phyloP scores from a whole-genome alignment of 2,329 filamentous ascomycete species.

The Microcyclosporella mali region DNA sequence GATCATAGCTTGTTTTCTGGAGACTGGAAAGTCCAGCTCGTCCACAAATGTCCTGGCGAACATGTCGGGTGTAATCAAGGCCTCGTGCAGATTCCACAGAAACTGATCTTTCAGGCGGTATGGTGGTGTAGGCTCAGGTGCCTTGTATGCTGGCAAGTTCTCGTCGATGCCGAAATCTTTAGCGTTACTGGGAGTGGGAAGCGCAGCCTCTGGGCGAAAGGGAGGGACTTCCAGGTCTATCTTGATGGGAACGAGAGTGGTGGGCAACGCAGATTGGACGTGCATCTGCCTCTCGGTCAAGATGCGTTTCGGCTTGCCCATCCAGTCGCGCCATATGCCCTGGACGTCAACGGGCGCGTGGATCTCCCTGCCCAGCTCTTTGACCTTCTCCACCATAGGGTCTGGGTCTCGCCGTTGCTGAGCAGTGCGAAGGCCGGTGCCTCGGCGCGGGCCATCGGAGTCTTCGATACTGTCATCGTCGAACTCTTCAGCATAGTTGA shows the following conservation, averaged over 20 bases:
- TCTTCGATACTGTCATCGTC: constrained; percentile 77
- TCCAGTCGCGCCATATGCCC: constrained; percentile 93
- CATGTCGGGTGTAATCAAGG: constrained; percentile 86
- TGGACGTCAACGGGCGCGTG: constrained; percentile 73
- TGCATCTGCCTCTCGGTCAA: constrained; percentile 55
- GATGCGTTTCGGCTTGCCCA: constrained; percentile 60
- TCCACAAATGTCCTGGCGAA: constrained; percentile 89
- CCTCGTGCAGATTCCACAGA: constrained; percentile 95
- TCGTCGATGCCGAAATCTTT: constrained; percentile 59
- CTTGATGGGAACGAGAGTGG: constrained; percentile 89
- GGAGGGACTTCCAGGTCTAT: constrained; percentile 89
- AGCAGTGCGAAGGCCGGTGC: constrained; percentile 76
- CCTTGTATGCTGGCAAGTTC: constrained; percentile 69
- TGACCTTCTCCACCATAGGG: constrained; percentile 53
- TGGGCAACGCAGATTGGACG: constrained; percentile 67
- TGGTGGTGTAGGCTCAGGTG: constrained; percentile 70
- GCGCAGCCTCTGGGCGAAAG: constrained; percentile 60
- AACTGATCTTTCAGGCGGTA: constrained; percentile 94
- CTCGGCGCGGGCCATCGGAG: constrained; percentile 60
- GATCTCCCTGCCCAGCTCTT: constrained; percentile 78
- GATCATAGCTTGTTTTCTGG: constrained; percentile 56
- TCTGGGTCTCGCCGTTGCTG: constrained; percentile 62
- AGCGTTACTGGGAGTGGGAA: constrained; percentile 57
- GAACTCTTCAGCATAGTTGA: constrained; percentile 97
- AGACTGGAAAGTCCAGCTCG: constrained; percentile 83